Evolutionary conservation across 177 flowering plant species (phyloP), one percentile per base, ranked within the genome.

Genomic region (Vitis hybrid): DNA sequence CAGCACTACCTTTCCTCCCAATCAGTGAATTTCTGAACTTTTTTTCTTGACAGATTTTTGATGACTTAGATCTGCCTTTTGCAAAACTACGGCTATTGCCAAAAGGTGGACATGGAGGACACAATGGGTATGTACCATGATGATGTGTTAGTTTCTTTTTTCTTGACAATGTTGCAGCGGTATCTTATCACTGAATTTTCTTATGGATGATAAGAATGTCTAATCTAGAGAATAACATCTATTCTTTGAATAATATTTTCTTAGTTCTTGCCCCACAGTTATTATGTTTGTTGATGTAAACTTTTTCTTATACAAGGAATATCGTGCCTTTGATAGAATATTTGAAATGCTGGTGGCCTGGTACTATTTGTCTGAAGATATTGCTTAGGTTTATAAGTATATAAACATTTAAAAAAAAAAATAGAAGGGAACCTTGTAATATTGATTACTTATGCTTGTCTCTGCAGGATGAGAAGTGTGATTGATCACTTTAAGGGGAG

Each of bases 91-190:
- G 95, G 52, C 72, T 95, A 48, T 77, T 91, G 60, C 98, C 97
- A 5, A 93, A 91, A 82, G 99, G 99, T 72, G 98, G 98, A 72
- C 99, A 95, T 80, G 98, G 98, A 68, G 99, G 99, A 34, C 99
- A 95, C 67, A 95, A 95, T 67, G 99, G 99, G 98, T 95, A 90
- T 70, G 7, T 72, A 13, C 9, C 49, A 57, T 63, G 11, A 32
- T 4, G 23, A 50, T 56, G 30, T 26, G 30, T 26, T 26, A 26
- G 30, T 26, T 26, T 26, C 30, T 26, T 26, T 26, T 26, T 26
- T 26, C 30, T 26, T 26, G 30, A 26, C 30, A 26, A 26, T 26
- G 8, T 5, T 49, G 50, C 30, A 17, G 10, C 32, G 30, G 34
- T 34, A 9, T 13, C 63, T 13, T 1, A 2, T 57, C 32, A 7